These are phyloP conservation scores for Starmerella tilneyi DNA, from an alignment of 805 yeast genomes.

Conservation along the genomic window DNA sequence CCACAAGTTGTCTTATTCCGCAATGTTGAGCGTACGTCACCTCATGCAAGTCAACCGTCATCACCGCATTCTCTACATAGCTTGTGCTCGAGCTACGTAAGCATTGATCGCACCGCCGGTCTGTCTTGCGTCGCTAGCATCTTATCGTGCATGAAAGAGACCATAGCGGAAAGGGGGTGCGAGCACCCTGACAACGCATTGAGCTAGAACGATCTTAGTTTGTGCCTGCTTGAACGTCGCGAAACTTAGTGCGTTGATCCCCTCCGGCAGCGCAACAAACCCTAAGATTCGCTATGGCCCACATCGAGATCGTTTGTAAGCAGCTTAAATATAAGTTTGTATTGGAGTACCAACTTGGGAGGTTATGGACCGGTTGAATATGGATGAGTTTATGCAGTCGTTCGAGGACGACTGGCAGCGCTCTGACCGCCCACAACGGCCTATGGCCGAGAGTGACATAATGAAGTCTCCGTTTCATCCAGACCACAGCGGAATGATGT, in stretches of 20 bases:
- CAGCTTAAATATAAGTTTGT: conserved; percentile 3
- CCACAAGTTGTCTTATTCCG: not conserved
- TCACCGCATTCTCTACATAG: not conserved
- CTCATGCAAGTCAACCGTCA: conserved; percentile 2
- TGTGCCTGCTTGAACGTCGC: too few species aligned
- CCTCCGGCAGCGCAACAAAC: not conserved
- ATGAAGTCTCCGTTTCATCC: not conserved
- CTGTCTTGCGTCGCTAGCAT: too few species aligned
- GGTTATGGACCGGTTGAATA: conserved; percentile 4
- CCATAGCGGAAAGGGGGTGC: too few species aligned
- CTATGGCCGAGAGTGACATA: not conserved
- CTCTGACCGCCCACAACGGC: not conserved
- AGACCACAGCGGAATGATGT: not conserved
- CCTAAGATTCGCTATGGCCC: not conserved
- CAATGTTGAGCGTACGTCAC: not conserved
- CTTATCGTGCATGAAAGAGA: too few species aligned
- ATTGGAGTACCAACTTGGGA: not conserved
- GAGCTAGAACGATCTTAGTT: too few species aligned
- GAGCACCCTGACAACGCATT: too few species aligned
- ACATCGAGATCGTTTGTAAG: conserved; percentile 8
- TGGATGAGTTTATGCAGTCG: conserved; percentile 5
- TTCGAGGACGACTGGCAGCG: conserved; percentile 7
- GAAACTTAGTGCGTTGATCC: too few species aligned
- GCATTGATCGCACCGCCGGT: not conserved
- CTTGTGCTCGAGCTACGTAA: too few species aligned